Evolutionary conservation across 1,139 yeast genomes (phyloP).

Genomic region (Kluyveromyces sp.): DNA sequence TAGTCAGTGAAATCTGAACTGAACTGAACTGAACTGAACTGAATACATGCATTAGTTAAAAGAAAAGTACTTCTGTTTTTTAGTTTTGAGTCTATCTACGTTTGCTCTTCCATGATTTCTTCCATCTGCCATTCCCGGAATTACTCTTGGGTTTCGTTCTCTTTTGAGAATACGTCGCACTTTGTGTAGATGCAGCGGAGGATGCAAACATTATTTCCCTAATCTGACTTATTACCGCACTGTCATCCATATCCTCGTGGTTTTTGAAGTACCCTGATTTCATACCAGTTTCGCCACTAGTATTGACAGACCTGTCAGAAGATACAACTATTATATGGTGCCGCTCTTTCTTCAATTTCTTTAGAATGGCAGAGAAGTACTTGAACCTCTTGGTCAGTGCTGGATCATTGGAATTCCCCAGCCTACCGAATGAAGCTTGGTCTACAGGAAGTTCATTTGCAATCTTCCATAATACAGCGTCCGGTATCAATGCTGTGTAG

Average conservation of each 20-base stretch:
- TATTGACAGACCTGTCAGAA: background rate
- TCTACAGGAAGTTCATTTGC: constrained; percentile 48
- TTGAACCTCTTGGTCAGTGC: constrained; percentile 38
- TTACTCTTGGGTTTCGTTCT: constrained; percentile 1
- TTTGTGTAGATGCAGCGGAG: constrained; percentile 7
- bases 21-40: too few species aligned
- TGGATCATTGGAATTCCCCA: constrained; percentile 34
- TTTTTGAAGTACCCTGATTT: constrained; percentile 15
- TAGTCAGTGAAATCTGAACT: too few species aligned
- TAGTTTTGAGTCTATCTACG: background rate
- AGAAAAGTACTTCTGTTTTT: background rate
- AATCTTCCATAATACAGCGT: constrained; percentile 46
- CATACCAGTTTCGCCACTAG: constrained; percentile 5
- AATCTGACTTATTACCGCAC: constrained; percentile 4
- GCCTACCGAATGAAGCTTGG: constrained; percentile 41
- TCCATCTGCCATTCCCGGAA: background rate
- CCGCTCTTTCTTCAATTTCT: constrained; percentile 33
- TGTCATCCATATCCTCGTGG: constrained; percentile 1
- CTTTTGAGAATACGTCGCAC: background rate
- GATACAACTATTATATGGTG: constrained; percentile 1
- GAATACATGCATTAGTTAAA: background rate
- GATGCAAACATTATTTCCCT: constrained; percentile 8
- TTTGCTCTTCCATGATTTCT: constrained; percentile 5
- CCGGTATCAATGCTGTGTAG: constrained; percentile 40
- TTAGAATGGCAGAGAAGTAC: constrained; percentile 40